Conservation (phyloP, 257 asterid species). For the Mitragyna speciosa region DNA sequence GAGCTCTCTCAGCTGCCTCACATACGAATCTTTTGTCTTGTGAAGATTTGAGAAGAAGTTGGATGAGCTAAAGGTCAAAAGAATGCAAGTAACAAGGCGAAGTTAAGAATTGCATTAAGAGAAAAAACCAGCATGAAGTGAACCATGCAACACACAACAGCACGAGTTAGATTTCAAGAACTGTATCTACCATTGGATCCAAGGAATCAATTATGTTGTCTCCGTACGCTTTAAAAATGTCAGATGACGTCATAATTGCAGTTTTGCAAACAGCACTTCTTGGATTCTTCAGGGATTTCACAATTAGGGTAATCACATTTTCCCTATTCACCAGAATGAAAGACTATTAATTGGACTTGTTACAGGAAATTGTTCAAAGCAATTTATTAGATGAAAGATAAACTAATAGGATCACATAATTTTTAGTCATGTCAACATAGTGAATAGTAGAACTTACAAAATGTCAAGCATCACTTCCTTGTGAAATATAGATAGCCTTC, state of each 20-base stretch:
- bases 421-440: slow-evolving; percentile 13
- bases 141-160: not conserved
- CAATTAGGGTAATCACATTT: slow-evolving; percentile 56
- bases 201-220: slow-evolving; percentile 62
- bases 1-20: slow-evolving; percentile 86
- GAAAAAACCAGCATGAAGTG: slow-evolving; percentile 9
- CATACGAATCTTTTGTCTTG: slow-evolving; percentile 96
- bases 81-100: slow-evolving; percentile 14
- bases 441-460: slow-evolving; percentile 55
- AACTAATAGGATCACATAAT: slow-evolving; percentile 8
- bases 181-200: slow-evolving; percentile 72
- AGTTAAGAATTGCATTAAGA: slow-evolving; percentile 6
- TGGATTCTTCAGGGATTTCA: slow-evolving; percentile 82
- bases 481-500: slow-evolving; percentile 69
- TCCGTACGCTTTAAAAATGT: slow-evolving; percentile 71
- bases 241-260: slow-evolving; percentile 82
- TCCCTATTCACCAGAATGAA: slow-evolving; percentile 45
- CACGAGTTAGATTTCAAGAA: slow-evolving; percentile 6
- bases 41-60: slow-evolving; percentile 87
- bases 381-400: slow-evolving; percentile 17
- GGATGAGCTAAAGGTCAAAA: slow-evolving; percentile 58
- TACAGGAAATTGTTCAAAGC: slow-evolving; percentile 7
- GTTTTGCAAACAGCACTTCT: slow-evolving; percentile 96
- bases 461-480: slow-evolving; percentile 65
- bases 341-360: slow-evolving; percentile 12